Evolutionary conservation across 1,139 yeast genomes (phyloP).

Genomic region (Protomyces macrosporus): DNA sequence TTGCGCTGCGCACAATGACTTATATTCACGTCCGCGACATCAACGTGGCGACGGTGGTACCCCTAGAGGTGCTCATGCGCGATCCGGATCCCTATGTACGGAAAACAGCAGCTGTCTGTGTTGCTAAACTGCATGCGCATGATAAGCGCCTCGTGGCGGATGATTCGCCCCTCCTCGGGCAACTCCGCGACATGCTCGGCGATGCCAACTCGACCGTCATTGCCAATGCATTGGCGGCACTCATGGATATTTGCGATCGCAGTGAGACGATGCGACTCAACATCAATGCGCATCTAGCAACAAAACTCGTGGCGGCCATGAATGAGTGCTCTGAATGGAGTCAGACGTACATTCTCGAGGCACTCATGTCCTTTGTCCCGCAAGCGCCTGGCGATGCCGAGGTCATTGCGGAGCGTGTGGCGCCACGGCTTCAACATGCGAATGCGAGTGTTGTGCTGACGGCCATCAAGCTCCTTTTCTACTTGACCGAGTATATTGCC

Average conservation of each 20-base stretch:
- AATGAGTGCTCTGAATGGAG: slow-evolving; percentile 72
- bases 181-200: slow-evolving; percentile 57
- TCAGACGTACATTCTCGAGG: slow-evolving; percentile 63
- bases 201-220: slow-evolving; percentile 56
- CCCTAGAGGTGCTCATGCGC: slow-evolving; percentile 42
- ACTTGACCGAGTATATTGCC: slow-evolving; percentile 63
- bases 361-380: slow-evolving; percentile 69
- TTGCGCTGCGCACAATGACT: slow-evolving; percentile 63
- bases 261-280: slow-evolving; percentile 49
- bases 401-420: slow-evolving; percentile 57
- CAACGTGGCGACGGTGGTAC: slow-evolving; percentile 45
- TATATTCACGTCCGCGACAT: slow-evolving; percentile 55
- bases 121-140: slow-evolving; percentile 61
- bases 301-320: slow-evolving; percentile 48
- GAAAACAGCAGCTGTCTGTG: slow-evolving; percentile 63
- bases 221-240: slow-evolving; percentile 66
- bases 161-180: slow-evolving; percentile 26
- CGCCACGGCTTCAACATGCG: slow-evolving; percentile 74
- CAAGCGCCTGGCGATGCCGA: slow-evolving; percentile 60
- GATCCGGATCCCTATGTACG: slow-evolving; percentile 60
- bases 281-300: slow-evolving; percentile 54
- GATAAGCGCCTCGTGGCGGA: slow-evolving; percentile 50
- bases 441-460: slow-evolving; percentile 79
- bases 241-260: slow-evolving; percentile 60
- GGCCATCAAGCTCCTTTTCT: slow-evolving; percentile 65